Percentiles rank a stretch among this genome's conserved stretches.
Evolutionary conservation across 2,329 filamentous ascomycete genomes (phyloP).

Genomic region (Fusarium sambucinum): DNA sequence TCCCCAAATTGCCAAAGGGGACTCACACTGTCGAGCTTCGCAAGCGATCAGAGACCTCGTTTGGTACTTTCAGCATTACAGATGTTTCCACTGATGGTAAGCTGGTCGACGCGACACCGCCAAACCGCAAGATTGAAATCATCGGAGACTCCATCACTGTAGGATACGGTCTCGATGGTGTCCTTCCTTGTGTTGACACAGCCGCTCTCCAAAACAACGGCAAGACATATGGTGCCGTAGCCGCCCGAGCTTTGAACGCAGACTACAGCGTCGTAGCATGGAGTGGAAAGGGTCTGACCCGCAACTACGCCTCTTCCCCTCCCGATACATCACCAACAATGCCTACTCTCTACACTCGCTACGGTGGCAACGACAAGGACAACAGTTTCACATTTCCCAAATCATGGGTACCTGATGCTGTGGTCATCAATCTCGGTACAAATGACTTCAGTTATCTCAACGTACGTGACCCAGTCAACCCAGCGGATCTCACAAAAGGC

Average conservation of each 20-base stretch:
- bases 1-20: constrained; percentile 10
- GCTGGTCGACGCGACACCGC: constrained; percentile 40
- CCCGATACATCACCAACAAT: constrained; percentile 53
- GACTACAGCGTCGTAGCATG: constrained; percentile 60
- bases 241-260: constrained; percentile 55
- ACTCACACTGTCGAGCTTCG: constrained; percentile 36
- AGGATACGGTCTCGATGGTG: constrained; percentile 59
- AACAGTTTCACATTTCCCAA: constrained; percentile 55
- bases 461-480: constrained; percentile 48
- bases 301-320: constrained; percentile 53
- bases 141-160: constrained; percentile 61
- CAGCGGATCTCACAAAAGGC: constrained; percentile 46
- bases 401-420: constrained; percentile 49
- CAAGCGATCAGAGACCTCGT: constrained; percentile 29
- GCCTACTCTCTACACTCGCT: constrained; percentile 57
- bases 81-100: constrained; percentile 23
- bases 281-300: constrained; percentile 58
- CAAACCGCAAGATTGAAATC: constrained; percentile 56
- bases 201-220: constrained; percentile 56
- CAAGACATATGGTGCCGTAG: constrained; percentile 58
- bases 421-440: constrained; percentile 60
- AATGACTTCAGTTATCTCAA: constrained; percentile 57
- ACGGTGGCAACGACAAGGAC: constrained; percentile 56
- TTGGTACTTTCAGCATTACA: constrained; percentile 20
- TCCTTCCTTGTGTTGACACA: constrained; percentile 55